A percentile compares a stretch with the other conserved stretches of the same genome.
Evolutionary conservation across 2,329 filamentous ascomycete species (phyloP).

Genomic region (Zymoseptoria ardabiliae): DNA sequence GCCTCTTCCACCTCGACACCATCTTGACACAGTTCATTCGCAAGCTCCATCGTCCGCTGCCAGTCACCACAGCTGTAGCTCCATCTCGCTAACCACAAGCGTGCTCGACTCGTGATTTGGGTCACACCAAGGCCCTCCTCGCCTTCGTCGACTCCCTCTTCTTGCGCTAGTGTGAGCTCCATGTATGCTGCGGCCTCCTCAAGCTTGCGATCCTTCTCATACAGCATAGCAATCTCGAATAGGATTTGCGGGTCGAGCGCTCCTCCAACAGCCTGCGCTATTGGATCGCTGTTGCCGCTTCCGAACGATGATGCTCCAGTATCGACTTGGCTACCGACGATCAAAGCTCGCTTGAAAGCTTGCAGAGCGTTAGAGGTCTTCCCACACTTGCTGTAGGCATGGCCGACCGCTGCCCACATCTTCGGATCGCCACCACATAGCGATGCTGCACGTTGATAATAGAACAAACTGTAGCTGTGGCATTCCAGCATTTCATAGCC

Average conservation of each 20-base stretch:
- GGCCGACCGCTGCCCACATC: constrained; percentile 96
- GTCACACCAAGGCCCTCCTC: constrained; percentile 70
- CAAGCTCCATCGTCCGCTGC: constrained; percentile 67
- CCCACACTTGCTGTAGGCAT: constrained; percentile 83
- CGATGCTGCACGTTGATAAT: constrained; percentile 91
- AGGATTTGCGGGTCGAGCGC: constrained; percentile 85
- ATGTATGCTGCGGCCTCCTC: constrained; percentile 86
- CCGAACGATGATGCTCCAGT: constrained; percentile 43
- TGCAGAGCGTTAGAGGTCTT: constrained; percentile 87
- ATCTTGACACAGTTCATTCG: constrained; percentile 88
- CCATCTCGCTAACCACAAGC: constrained; percentile 85
- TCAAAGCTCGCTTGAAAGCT: constrained; percentile 82
- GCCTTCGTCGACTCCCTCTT: constrained; percentile 57
- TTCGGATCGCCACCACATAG: constrained; percentile 94
- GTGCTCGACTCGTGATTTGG: constrained; percentile 80
- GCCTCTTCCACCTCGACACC: constrained; percentile 95
- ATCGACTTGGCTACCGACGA: constrained; percentile 82
- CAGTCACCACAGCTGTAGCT: constrained; percentile 72
- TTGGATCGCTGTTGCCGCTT: constrained; percentile 32
- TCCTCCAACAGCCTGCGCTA: constrained; percentile 42
- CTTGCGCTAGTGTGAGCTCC: constrained; percentile 90
- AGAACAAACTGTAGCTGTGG: constrained; percentile 95
- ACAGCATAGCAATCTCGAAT: constrained; percentile 81
- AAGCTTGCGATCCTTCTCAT: constrained; percentile 70
- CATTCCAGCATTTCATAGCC: constrained; percentile 97